Conservation (phyloP, 1,284 basidiomycete species). For the Mixia osmundae region DNA sequence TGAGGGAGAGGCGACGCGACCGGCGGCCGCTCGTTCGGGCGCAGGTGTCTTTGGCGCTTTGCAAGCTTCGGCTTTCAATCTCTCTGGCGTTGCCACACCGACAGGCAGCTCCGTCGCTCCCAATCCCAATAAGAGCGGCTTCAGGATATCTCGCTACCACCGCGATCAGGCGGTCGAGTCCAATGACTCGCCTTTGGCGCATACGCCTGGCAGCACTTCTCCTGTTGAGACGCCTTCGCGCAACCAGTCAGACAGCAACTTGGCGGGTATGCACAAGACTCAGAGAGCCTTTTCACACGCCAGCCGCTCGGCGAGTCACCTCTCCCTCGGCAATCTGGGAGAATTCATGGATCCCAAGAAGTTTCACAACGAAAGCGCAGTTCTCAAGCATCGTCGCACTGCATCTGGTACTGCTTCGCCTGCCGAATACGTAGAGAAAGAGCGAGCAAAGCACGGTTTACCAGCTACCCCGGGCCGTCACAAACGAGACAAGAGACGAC, state of each 20-base stretch:
- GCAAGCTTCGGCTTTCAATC: not conserved
- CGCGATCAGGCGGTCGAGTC: too few relatives aligned
- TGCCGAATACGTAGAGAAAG: not conserved
- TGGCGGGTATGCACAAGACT: too few relatives aligned
- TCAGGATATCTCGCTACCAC: not conserved
- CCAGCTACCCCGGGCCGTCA: not conserved
- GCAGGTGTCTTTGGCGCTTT: slow-evolving; percentile 7
- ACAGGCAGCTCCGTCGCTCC: slow-evolving; percentile 1
- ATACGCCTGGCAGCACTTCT: not conserved
- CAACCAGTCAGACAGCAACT: too few relatives aligned
- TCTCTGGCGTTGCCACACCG: slow-evolving; percentile 6
- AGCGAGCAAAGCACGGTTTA: not conserved
- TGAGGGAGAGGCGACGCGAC: not conserved
- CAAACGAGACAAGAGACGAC: slow-evolving; percentile 7
- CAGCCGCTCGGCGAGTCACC: not conserved
- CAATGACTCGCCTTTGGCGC: not conserved
- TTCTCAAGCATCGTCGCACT: slow-evolving; percentile 2
- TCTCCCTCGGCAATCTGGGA: not conserved
- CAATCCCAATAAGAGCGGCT: not conserved
- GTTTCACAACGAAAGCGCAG: slow-evolving; percentile 6
- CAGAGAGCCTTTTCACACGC: too few relatives aligned
- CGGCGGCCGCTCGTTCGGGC: not conserved
- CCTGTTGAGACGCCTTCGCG: too few relatives aligned
- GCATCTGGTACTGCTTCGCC: slow-evolving; percentile 5
- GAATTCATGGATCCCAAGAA: slow-evolving; percentile 6